Evolutionary conservation across 2,329 filamentous ascomycete genomes (phyloP).

Genomic region (Mariannaea sp.): DNA sequence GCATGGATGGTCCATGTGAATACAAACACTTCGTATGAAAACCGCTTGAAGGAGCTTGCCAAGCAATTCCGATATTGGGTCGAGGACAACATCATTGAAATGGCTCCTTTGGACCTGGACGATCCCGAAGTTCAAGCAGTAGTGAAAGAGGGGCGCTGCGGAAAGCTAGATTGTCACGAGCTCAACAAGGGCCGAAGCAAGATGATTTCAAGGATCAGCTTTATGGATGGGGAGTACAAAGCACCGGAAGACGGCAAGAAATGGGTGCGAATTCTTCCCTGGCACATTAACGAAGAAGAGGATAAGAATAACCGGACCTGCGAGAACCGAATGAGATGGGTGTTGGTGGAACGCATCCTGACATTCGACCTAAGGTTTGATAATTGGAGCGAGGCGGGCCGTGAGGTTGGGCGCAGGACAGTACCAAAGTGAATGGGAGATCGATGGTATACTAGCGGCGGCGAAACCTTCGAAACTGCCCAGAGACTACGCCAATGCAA

Average conservation of each 20-base stretch:
- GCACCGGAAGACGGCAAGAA: constrained; percentile 29
- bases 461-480: neutral
- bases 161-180: constrained; percentile 42
- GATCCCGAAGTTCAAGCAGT: constrained; percentile 44
- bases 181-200: constrained; percentile 43
- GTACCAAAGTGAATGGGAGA: constrained; percentile 1
- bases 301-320: constrained; percentile 35
- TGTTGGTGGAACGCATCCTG: constrained; percentile 45
- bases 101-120: constrained; percentile 42
- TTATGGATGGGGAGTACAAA: constrained; percentile 44
- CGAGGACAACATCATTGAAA: constrained; percentile 45
- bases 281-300: constrained; percentile 38
- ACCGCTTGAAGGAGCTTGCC: constrained; percentile 40
- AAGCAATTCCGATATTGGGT: constrained; percentile 48
- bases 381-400: constrained; percentile 38
- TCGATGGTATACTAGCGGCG: neutral
- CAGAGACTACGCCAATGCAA: neutral
- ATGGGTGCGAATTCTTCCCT: constrained; percentile 44
- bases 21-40: constrained; percentile 37
- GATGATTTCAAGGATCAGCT: constrained; percentile 46
- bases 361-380: constrained; percentile 46
- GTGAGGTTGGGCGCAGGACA: constrained; percentile 29
- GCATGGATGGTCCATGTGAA: constrained; percentile 45
- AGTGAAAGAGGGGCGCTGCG: constrained; percentile 43
- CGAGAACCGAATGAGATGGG: constrained; percentile 46